Evolutionary conservation across 768 basidiomycete genomes (phyloP).

Genomic region (Mycena sanguinolenta): DNA sequence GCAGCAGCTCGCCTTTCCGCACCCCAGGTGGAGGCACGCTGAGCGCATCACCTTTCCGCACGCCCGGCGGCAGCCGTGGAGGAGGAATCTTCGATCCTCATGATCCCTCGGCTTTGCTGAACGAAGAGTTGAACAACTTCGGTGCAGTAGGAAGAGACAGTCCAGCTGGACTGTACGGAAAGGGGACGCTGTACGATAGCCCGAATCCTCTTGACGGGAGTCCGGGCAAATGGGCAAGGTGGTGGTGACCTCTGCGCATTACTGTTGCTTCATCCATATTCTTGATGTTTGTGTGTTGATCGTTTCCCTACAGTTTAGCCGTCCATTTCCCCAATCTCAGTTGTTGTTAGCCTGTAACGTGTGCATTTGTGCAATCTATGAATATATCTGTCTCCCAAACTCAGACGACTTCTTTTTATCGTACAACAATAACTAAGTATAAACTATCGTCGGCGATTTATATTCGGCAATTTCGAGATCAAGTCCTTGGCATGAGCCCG

Average conservation of each 20-base stretch:
- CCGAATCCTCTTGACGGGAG: constrained; percentile 67
- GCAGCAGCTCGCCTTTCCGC: constrained; percentile 57
- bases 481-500: not conserved
- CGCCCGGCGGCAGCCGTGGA: constrained; percentile 55
- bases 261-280: not conserved
- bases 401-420: too few relatives aligned
- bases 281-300: not conserved
- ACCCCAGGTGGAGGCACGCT: constrained; percentile 47
- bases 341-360: not conserved
- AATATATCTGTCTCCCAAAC: too few relatives aligned
- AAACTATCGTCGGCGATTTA: constrained; percentile 2
- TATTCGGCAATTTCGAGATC: not conserved
- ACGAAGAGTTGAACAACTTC: constrained; percentile 78
- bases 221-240: constrained; percentile 66
- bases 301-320: not conserved
- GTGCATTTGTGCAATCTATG: too few relatives aligned
- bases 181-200: constrained; percentile 76
- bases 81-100: constrained; percentile 75
- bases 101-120: constrained; percentile 75
- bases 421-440: too few relatives aligned
- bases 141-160: constrained; percentile 67
- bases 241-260: constrained; percentile 58
- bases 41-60: constrained; percentile 58
- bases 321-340: not conserved
- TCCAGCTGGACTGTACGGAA: constrained; percentile 77